These are phyloP conservation scores for Panicum hallii DNA, from an alignment of 202 grass and related monocot genomes.

Conservation along the genomic window DNA sequence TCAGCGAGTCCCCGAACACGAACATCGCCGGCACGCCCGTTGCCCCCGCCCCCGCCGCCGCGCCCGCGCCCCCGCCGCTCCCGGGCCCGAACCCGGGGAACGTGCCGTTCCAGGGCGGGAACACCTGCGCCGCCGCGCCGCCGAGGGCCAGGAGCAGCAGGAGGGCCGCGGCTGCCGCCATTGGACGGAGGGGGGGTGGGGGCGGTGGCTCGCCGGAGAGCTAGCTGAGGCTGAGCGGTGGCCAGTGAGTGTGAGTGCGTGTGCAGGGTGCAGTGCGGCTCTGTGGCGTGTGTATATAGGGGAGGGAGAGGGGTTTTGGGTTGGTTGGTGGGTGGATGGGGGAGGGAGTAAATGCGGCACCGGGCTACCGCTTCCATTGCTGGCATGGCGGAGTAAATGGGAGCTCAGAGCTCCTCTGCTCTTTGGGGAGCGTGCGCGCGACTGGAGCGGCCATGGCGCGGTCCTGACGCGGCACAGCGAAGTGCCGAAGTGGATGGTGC, in stretches of 20 bases:
- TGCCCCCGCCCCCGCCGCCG: background rate
- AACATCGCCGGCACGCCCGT: slow-evolving; percentile 72
- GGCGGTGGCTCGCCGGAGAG: background rate
- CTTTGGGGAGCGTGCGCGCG: background rate
- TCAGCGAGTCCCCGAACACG: slow-evolving; percentile 89
- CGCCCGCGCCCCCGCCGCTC: background rate
- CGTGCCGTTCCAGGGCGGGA: slow-evolving; percentile 65
- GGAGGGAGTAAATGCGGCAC: slow-evolving; percentile 36
- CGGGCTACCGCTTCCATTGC: slow-evolving; percentile 21
- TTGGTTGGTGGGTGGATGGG: slow-evolving; percentile 35
- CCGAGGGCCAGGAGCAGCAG: slow-evolving; percentile 20
- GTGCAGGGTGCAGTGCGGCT: background rate
- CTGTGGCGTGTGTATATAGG: slow-evolving; percentile 33
- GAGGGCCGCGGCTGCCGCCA: slow-evolving; percentile 20
- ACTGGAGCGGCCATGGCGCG: slow-evolving; percentile 28
- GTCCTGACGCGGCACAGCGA: background rate
- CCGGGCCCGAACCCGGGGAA: slow-evolving; percentile 47
- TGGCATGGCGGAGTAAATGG: slow-evolving; percentile 47
- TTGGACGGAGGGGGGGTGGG: background rate
- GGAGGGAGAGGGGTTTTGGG: slow-evolving; percentile 29
- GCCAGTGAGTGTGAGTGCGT: background rate
- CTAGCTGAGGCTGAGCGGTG: slow-evolving; percentile 22
- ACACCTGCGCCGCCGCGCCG: slow-evolving; percentile 41
- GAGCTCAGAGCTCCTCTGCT: slow-evolving; percentile 21
- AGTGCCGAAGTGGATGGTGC: too few relatives aligned